These are phyloP conservation scores for Lodderomyces jiufengensis DNA, from an alignment of 1,139 yeast genomes.

Conservation along the genomic window DNA sequence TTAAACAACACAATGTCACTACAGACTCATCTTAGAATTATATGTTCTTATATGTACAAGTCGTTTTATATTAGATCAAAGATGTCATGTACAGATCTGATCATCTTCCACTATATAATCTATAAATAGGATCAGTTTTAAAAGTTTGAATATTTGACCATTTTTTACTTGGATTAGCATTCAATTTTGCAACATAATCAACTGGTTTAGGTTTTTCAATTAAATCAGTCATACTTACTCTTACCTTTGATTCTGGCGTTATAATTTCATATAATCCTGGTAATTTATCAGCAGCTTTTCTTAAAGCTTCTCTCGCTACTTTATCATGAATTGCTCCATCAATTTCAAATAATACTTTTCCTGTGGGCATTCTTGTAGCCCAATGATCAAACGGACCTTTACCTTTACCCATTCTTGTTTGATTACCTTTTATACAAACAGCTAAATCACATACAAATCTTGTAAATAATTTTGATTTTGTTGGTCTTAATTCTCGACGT, in stretches of 20 bases:
- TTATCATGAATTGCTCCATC: slow-evolving; percentile 78
- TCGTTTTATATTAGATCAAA: no score
- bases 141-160: slow-evolving; percentile 48
- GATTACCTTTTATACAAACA: slow-evolving; percentile 95
- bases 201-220: slow-evolving; percentile 43
- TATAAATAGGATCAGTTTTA: slow-evolving; percentile 45
- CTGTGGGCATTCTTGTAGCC: slow-evolving; percentile 96
- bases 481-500: slow-evolving; percentile 74
- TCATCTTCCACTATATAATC: slow-evolving; percentile 54
- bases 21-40: no score
- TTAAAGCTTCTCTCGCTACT: slow-evolving; percentile 86
- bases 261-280: slow-evolving; percentile 93
- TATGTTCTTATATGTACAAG: no score
- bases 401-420: slow-evolving; percentile 99
- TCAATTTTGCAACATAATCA: slow-evolving; percentile 54
- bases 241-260: slow-evolving; percentile 58
- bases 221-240: slow-evolving; percentile 62
- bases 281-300: slow-evolving; percentile 87
- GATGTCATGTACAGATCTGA: no score
- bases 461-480: slow-evolving; percentile 68
- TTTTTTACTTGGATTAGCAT: slow-evolving; percentile 64
- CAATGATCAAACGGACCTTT: slow-evolving; percentile 97
- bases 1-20: no score
- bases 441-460: slow-evolving; percentile 84
- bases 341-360: slow-evolving; percentile 86